These are phyloP conservation scores for Coffea canephora DNA, from an alignment of 257 asterid genomes.

Conservation along the genomic window DNA sequence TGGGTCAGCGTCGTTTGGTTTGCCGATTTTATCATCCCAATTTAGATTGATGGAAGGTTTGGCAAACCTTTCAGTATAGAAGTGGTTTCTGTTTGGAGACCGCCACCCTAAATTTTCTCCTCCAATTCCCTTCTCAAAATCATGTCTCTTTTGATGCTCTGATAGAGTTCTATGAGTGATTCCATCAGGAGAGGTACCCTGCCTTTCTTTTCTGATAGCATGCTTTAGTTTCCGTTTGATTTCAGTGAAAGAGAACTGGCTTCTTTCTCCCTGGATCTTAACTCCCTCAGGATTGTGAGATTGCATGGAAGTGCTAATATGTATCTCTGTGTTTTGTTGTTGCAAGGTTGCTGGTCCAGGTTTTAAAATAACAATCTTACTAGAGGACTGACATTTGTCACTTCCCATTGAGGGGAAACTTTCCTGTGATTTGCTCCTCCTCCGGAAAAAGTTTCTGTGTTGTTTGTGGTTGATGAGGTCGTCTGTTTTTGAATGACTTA, in stretches of 20 bases:
- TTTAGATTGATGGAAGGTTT: constrained; percentile 43
- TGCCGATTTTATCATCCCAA: constrained; percentile 44
- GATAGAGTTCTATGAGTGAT: constrained; percentile 18
- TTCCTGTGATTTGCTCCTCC: constrained; percentile 79
- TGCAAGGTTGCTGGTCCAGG: constrained; percentile 60
- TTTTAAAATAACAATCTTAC: constrained; percentile 66
- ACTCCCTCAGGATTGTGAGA: constrained; percentile 23
- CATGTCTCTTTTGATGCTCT: constrained; percentile 40
- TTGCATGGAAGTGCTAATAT: constrained; percentile 28
- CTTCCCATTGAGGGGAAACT: constrained; percentile 43
- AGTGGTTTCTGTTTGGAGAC: constrained; percentile 92
- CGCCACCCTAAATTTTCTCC: constrained; percentile 74
- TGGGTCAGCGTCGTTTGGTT: constrained; percentile 36
- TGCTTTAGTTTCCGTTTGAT: constrained; percentile 78
- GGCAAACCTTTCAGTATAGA: constrained; percentile 67
- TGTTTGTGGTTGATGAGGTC: constrained; percentile 46
- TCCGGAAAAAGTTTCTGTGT: constrained; percentile 48
- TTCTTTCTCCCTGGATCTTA: constrained; percentile 41
- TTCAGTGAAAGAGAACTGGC: constrained; percentile 77
- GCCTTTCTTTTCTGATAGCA: constrained; percentile 82
- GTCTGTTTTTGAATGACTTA: constrained; percentile 34
- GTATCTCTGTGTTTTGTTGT: constrained; percentile 34
- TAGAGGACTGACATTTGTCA: constrained; percentile 44
- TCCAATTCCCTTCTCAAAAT: constrained; percentile 39
- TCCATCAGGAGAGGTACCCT: constrained; percentile 35